phyloP scores from a whole-genome alignment of 495 filamentous ascomycete genomes.

The Trichoderma parareesei region DNA sequence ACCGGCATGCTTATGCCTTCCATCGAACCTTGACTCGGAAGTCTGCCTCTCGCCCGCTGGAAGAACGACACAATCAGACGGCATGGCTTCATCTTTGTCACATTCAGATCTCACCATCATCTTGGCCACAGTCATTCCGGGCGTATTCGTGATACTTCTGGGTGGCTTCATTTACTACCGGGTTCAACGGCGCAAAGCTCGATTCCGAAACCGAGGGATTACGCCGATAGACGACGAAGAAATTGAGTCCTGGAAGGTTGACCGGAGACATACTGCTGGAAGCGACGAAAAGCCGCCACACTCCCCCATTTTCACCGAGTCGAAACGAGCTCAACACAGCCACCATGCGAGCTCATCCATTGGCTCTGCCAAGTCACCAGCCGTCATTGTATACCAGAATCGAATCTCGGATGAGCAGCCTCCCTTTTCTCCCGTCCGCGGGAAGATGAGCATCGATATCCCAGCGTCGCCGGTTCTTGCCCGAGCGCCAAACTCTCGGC shows the following conservation, averaged over 20 bases:
- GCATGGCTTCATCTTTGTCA: background rate
- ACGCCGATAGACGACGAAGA: constrained; percentile 45
- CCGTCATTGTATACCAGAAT: constrained; percentile 38
- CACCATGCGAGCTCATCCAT: constrained; percentile 31
- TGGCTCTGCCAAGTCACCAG: constrained; percentile 31
- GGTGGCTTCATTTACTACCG: background rate
- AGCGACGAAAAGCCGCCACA: constrained; percentile 10
- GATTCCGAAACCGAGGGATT: constrained; percentile 33
- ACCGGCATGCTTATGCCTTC: background rate
- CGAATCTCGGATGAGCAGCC: constrained; percentile 30
- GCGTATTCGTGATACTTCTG: background rate
- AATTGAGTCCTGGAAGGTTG: constrained; percentile 42
- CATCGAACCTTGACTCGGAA: background rate
- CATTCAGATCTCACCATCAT: background rate
- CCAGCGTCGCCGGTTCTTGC: constrained; percentile 38
- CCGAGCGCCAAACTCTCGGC: constrained; percentile 38
- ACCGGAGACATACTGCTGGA: constrained; percentile 19
- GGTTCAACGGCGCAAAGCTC: background rate
- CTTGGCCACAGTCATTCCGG: constrained; percentile 4
- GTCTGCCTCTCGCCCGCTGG: background rate
- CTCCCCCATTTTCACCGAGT: background rate
- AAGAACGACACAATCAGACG: background rate
- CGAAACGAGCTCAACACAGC: background rate
- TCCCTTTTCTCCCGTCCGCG: constrained; percentile 23
- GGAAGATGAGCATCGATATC: constrained; percentile 34